These are phyloP conservation scores for Trichophyton simii DNA, from an alignment of 2,329 filamentous ascomycete species.

Conservation along the genomic window DNA sequence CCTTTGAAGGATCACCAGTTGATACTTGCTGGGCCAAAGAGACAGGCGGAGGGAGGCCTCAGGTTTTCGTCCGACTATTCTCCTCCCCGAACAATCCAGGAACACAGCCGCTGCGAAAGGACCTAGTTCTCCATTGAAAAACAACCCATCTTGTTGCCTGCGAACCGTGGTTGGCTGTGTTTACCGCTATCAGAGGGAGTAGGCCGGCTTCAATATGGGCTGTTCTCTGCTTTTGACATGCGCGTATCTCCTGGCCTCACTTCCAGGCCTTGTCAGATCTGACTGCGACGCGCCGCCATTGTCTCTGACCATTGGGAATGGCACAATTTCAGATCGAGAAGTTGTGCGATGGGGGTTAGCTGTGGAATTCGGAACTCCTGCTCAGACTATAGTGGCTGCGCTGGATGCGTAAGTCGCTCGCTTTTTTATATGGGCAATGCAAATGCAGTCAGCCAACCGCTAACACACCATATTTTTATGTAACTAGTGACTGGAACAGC, in stretches of 20 bases:
- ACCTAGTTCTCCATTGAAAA: background rate
- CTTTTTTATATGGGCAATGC: background rate
- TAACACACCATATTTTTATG: background rate
- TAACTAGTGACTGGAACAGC: slow-evolving; percentile 9
- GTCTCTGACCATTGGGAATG: slow-evolving; percentile 5
- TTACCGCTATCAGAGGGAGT: background rate
- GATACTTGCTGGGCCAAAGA: background rate
- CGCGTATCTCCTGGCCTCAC: background rate
- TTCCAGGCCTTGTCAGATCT: background rate
- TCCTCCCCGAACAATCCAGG: background rate
- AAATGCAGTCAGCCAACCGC: background rate
- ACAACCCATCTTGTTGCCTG: background rate
- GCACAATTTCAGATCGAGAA: background rate
- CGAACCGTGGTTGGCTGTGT: background rate
- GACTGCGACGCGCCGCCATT: slow-evolving; percentile 3
- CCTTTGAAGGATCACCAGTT: background rate
- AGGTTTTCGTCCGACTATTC: background rate
- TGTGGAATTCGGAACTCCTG: slow-evolving; percentile 6
- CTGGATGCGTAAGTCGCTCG: slow-evolving; percentile 4
- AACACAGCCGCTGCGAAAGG: background rate
- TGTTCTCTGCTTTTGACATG: background rate
- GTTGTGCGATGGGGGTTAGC: slow-evolving; percentile 7
- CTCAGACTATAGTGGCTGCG: slow-evolving; percentile 5
- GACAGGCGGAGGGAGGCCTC: background rate
- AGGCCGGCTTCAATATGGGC: background rate